A percentile compares a stretch with the other conserved stretches of the same genome.
Evolutionary conservation across 257 asterid species (phyloP).

Genomic region (Solanum stenotomum): DNA sequence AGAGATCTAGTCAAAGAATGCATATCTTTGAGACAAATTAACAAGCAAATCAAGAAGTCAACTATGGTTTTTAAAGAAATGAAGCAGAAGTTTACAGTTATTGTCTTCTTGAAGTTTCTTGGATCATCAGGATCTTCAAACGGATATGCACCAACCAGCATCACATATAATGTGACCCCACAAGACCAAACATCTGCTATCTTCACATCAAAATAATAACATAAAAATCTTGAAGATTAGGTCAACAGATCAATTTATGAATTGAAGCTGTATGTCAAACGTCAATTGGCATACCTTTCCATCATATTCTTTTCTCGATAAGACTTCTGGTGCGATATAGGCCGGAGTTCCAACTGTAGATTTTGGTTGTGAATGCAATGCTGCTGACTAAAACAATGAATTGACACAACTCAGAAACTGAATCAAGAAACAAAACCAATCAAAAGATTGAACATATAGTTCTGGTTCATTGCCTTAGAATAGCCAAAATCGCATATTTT

Average conservation of each 20-base stretch:
- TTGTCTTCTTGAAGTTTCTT: conserved; percentile 3
- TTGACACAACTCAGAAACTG: neutral
- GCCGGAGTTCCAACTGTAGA: conserved; percentile 2
- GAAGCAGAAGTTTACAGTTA: neutral
- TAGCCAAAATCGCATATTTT: conserved; percentile 51
- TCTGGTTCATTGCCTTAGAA: conserved; percentile 26
- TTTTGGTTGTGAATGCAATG: conserved; percentile 3
- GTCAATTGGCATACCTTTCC: neutral
- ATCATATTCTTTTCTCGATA: conserved; percentile 1
- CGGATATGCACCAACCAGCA: neutral
- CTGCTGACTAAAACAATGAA: neutral
- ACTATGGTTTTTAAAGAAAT: neutral
- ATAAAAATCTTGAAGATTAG: neutral
- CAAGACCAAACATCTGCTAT: conserved; percentile 6
- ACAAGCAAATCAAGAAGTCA: neutral
- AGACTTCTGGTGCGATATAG: conserved; percentile 1
- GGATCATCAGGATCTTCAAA: conserved; percentile 6
- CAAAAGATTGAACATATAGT: neutral
- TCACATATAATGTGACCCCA: neutral
- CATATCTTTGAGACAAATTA: neutral
- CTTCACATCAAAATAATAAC: neutral
- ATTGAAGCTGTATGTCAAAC: neutral
- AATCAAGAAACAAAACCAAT: neutral
- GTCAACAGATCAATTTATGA: neutral
- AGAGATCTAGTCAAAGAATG: neutral